Conservation (phyloP, 2,329 filamentous ascomycete genomes). For the Rachicladosporium sp. region DNA sequence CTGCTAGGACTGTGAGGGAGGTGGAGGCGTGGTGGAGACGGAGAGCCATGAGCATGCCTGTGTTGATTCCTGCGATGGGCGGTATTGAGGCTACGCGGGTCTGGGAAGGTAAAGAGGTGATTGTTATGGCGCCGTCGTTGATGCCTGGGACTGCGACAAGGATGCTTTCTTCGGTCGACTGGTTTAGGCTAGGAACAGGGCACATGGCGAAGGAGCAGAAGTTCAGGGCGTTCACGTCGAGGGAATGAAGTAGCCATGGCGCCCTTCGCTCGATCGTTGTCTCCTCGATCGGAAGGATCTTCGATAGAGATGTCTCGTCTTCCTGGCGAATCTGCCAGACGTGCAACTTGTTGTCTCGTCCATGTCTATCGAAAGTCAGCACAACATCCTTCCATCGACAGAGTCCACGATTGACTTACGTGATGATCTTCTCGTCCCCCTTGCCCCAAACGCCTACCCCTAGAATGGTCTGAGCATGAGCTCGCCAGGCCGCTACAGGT, state of each 20-base stretch:
- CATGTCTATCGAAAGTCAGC: slow-evolving; percentile 49
- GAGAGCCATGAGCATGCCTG: slow-evolving; percentile 83
- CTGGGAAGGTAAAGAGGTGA: slow-evolving; percentile 71
- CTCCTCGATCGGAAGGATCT: slow-evolving; percentile 57
- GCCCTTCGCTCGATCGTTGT: slow-evolving; percentile 38
- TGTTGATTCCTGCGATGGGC: slow-evolving; percentile 36
- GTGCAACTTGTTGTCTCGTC: slow-evolving; percentile 72
- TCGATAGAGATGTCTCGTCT: slow-evolving; percentile 55
- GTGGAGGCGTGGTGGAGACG: slow-evolving; percentile 23
- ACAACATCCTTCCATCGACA: not conserved
- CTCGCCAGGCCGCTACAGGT: slow-evolving; percentile 71
- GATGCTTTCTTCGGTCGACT: slow-evolving; percentile 22
- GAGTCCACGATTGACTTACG: slow-evolving; percentile 44
- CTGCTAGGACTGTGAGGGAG: slow-evolving; percentile 54
- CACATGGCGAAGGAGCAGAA: slow-evolving; percentile 76
- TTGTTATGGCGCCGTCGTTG: slow-evolving; percentile 51
- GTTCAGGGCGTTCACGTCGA: slow-evolving; percentile 86
- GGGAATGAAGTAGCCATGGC: slow-evolving; percentile 75
- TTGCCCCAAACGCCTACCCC: slow-evolving; percentile 58
- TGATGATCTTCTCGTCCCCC: slow-evolving; percentile 64
- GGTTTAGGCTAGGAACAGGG: slow-evolving; percentile 3
- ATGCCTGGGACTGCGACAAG: slow-evolving; percentile 63
- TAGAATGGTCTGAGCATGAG: slow-evolving; percentile 66
- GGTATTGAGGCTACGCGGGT: slow-evolving; percentile 50
- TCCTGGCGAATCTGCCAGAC: slow-evolving; percentile 61